Percentiles rank a stretch among this genome's conserved stretches.
phyloP scores from a whole-genome alignment of 2,329 filamentous ascomycete genomes.

The Colletotrichum navitas region DNA sequence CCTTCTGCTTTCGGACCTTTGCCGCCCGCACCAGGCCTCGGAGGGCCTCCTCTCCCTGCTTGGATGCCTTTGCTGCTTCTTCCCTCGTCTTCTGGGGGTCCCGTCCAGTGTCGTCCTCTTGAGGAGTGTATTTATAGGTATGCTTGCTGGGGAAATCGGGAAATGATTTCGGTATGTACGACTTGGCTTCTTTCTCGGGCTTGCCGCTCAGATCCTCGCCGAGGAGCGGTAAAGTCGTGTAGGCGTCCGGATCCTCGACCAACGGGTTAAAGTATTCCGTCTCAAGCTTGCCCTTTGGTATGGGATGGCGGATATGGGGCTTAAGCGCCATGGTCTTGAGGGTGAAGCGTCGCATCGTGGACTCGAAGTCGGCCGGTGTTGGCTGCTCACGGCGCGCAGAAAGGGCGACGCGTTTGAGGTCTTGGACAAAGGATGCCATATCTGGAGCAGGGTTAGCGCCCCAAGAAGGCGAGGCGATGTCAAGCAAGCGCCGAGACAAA shows the following conservation, averaged over 20 bases:
- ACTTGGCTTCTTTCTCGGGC: slow-evolving; percentile 66
- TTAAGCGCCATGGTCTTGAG: slow-evolving; percentile 64
- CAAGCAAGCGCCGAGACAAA: not conserved
- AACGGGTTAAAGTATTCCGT: slow-evolving; percentile 56
- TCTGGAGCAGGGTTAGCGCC: slow-evolving; percentile 55
- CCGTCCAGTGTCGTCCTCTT: slow-evolving; percentile 59
- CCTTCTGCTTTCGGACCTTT: slow-evolving; percentile 75
- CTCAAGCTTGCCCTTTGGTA: slow-evolving; percentile 55
- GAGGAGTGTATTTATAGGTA: slow-evolving; percentile 72
- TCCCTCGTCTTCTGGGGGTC: slow-evolving; percentile 71
- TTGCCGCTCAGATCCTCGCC: slow-evolving; percentile 70
- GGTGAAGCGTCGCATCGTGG: slow-evolving; percentile 64
- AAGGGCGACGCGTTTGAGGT: slow-evolving; percentile 61
- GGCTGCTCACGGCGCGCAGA: slow-evolving; percentile 65
- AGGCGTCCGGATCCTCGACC: slow-evolving; percentile 55
- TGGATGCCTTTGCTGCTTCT: slow-evolving; percentile 69
- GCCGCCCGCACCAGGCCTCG: slow-evolving; percentile 70
- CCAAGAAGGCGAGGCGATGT: slow-evolving; percentile 18
- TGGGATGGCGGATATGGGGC: slow-evolving; percentile 68
- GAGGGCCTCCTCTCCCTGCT: slow-evolving; percentile 73
- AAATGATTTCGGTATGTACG: slow-evolving; percentile 70
- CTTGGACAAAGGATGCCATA: slow-evolving; percentile 61
- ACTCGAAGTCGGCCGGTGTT: slow-evolving; percentile 69
- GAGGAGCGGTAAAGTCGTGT: slow-evolving; percentile 59
- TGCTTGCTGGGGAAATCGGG: slow-evolving; percentile 74